These are phyloP conservation scores for Xanthoconium separans DNA, from an alignment of 1,284 basidiomycete species.

Conservation along the genomic window DNA sequence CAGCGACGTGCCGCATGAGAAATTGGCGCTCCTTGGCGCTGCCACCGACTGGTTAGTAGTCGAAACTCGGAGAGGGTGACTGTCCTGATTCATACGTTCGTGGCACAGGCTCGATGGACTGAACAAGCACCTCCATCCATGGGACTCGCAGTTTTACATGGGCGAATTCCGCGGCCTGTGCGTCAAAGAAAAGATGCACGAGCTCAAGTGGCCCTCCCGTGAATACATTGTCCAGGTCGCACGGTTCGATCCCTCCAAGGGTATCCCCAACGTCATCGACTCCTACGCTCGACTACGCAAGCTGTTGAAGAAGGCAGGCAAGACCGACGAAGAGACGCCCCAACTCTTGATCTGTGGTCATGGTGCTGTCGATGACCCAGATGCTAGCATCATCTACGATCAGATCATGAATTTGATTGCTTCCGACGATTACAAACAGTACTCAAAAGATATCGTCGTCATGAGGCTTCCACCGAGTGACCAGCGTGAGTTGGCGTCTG, in stretches of 20 bases:
- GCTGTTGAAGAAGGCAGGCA: slow-evolving; percentile 49
- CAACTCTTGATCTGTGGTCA: slow-evolving; percentile 85
- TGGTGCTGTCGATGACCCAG: slow-evolving; percentile 84
- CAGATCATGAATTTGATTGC: slow-evolving; percentile 61
- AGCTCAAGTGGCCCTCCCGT: slow-evolving; percentile 75
- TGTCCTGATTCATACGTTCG: background rate
- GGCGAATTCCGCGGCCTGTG: slow-evolving; percentile 77
- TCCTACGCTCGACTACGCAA: slow-evolving; percentile 79
- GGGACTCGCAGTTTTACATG: slow-evolving; percentile 82
- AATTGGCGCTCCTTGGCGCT: slow-evolving; percentile 69
- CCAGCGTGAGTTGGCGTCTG: slow-evolving; percentile 53
- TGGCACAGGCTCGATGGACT: slow-evolving; percentile 75
- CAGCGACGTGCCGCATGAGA: slow-evolving; percentile 71
- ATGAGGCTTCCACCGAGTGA: slow-evolving; percentile 81
- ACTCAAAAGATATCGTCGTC: slow-evolving; percentile 68
- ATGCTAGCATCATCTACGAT: slow-evolving; percentile 85
- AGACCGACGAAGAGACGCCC: slow-evolving; percentile 58
- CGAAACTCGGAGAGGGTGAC: background rate
- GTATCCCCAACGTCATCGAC: slow-evolving; percentile 79
- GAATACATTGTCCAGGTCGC: slow-evolving; percentile 85
- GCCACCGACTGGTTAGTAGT: slow-evolving; percentile 72
- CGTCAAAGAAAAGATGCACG: slow-evolving; percentile 71
- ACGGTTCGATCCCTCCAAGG: slow-evolving; percentile 77
- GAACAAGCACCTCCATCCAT: slow-evolving; percentile 76
- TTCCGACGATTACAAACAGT: slow-evolving; percentile 52